Base-by-base conservation (phyloP, 169 alveolate species). In the Plasmodium inui region DNA sequence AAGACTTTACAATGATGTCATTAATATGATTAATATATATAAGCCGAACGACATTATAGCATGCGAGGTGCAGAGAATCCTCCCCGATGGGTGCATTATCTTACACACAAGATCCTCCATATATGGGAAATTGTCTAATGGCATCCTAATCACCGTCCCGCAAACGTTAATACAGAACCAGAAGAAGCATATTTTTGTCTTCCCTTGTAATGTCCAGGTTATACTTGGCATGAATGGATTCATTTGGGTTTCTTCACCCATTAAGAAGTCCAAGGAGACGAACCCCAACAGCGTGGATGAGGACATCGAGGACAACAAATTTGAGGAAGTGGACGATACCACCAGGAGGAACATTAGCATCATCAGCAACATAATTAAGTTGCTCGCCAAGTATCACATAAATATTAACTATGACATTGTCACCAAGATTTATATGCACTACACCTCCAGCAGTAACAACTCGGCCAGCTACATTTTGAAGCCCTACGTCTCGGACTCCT, bases 221-320 rank as follows among this genome's bases (percentile, higher is more conserved):
- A 98, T 98, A 82, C 86, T 98, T 46, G 99, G 99, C 2, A 96
- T 97, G 88, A 98, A 98, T 95, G 99, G 99, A 34, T 78, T 72
- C 55, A 84, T 96, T 55, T 96, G 98, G 98, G 93, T 97, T 70
- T 97, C 97, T 57, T 96, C 94, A 10, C 92, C 94, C 5, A 61
- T 84, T 30, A 83, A 86, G 72, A 79, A 86, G 55, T 37, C 95
- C 12, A 70, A 74, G 22, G 83, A 92, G 19, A 70, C 91, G 17
- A 90, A 86, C 41, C 96, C 92, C 19, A 74, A 92, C 84, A 93
- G 88, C 39, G 67, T 92, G 6, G 97, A 93, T 89, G 78, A 82
- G 82, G 73, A 93, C 50, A 61, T 90, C 82, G 84, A 90, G 90
- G 95, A 67, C 37, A 73, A 32, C 91, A 82, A 91, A 86, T 81